Percentiles rank a stretch among this genome's conserved stretches.
phyloP scores from a whole-genome alignment of 2,329 filamentous ascomycete genomes.

The Exophiala oligosperma region DNA sequence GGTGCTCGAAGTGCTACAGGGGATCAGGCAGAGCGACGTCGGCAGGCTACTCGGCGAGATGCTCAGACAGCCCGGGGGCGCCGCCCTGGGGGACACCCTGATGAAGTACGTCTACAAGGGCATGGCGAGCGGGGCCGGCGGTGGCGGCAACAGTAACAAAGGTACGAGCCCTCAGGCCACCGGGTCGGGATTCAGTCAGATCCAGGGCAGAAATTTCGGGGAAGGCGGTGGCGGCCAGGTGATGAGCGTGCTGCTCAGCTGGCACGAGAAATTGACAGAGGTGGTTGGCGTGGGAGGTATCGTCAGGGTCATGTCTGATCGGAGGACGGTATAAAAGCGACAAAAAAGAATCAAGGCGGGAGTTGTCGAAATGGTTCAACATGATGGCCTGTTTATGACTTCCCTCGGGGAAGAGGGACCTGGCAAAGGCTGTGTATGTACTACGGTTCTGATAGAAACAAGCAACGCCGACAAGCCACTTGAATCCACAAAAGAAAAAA shows the following conservation, averaged over 20 bases:
- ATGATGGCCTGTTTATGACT: neutral
- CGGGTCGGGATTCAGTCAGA: constrained; percentile 74
- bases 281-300: constrained; percentile 90
- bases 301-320: constrained; percentile 93
- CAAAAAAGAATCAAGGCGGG: neutral
- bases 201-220: constrained; percentile 58
- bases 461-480: too few relatives aligned
- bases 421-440: too few relatives aligned
- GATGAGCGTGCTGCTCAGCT: constrained; percentile 96
- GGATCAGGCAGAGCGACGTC: constrained; percentile 96
- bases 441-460: too few relatives aligned
- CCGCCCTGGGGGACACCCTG: constrained; percentile 83
- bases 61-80: constrained; percentile 74
- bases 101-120: constrained; percentile 88
- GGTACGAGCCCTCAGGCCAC: constrained; percentile 66
- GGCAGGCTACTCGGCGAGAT: constrained; percentile 80
- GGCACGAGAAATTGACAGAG: constrained; percentile 98
- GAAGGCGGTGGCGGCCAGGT: constrained; percentile 74
- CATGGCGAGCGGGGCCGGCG: constrained; percentile 26
- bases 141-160: constrained; percentile 15
- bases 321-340: constrained; percentile 72
- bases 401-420: too few relatives aligned
- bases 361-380: neutral
- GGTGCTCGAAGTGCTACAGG: constrained; percentile 90
- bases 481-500: too few relatives aligned